Percentiles rank a stretch among this genome's conserved stretches.
Conservation (phyloP, 2,329 filamentous ascomycete genomes). For the Pyricularia grisea region DNA sequence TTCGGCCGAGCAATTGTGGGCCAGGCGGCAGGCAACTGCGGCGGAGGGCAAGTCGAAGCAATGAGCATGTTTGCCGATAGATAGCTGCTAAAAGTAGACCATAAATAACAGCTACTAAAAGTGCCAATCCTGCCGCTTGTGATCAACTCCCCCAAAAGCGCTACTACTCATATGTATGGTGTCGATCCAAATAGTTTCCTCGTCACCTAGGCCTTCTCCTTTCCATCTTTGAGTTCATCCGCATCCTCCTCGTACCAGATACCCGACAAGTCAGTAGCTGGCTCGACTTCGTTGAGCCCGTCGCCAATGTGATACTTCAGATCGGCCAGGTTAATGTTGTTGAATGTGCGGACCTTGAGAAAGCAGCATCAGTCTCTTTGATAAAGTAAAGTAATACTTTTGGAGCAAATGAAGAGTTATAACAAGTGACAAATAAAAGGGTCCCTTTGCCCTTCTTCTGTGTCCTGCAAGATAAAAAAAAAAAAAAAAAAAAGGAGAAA, state of each 20-base stretch:
- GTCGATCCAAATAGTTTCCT: neutral
- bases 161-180: neutral
- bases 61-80: neutral
- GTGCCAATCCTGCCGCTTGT: neutral
- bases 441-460: neutral
- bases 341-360: slow-evolving; percentile 27
- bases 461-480: no score
- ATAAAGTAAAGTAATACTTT: no score
- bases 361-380: neutral
- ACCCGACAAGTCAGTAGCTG: slow-evolving; percentile 28
- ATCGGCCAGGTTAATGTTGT: slow-evolving; percentile 28
- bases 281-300: slow-evolving; percentile 22
- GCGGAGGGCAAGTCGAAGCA: neutral
- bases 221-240: slow-evolving; percentile 7
- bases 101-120: neutral
- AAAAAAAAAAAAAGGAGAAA: no score
- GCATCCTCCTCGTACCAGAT: slow-evolving; percentile 13
- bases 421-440: no score
- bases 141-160: neutral
- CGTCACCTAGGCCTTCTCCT: neutral
- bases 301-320: slow-evolving; percentile 26
- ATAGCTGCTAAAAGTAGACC: neutral
- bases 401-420: neutral
- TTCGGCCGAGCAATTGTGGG: slow-evolving; percentile 64
- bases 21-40: slow-evolving; percentile 17